Evolutionary conservation across 2,329 filamentous ascomycete genomes (phyloP).

Genomic region (Fusarium globosum): DNA sequence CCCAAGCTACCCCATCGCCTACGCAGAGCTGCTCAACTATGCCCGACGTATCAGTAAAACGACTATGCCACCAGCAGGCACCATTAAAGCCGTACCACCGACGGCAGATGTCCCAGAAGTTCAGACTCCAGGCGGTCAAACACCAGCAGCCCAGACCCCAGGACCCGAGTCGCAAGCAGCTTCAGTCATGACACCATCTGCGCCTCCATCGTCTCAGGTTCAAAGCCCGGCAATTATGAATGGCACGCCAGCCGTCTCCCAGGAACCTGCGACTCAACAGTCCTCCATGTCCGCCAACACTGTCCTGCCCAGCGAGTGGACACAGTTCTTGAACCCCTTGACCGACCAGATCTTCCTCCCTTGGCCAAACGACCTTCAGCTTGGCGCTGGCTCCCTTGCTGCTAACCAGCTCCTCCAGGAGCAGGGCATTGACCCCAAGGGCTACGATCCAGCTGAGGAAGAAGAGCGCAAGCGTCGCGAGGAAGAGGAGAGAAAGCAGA

Average conservation of each 20-base stretch:
- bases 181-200: constrained; percentile 48
- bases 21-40: constrained; percentile 79
- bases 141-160: constrained; percentile 48
- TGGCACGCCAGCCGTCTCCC: constrained; percentile 44
- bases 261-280: constrained; percentile 50
- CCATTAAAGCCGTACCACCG: constrained; percentile 54
- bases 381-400: constrained; percentile 75
- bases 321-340: constrained; percentile 65
- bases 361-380: constrained; percentile 79
- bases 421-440: constrained; percentile 69
- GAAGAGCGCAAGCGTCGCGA: constrained; percentile 62
- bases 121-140: constrained; percentile 49
- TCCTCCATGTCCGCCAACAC: constrained; percentile 50
- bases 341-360: constrained; percentile 74
- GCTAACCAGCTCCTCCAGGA: constrained; percentile 71
- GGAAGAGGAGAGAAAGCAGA: constrained; percentile 60
- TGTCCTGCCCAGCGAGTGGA: constrained; percentile 61
- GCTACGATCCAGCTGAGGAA: constrained; percentile 67
- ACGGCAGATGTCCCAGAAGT: constrained; percentile 37
- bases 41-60: constrained; percentile 84
- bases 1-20: constrained; percentile 68
- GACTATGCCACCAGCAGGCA: constrained; percentile 75
- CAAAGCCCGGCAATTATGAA: constrained; percentile 51
- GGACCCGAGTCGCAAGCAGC: constrained; percentile 46
- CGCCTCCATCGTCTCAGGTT: constrained; percentile 48